These are phyloP conservation scores for Spathaspora sp. DNA, from an alignment of 805 yeast species.

Conservation along the genomic window DNA sequence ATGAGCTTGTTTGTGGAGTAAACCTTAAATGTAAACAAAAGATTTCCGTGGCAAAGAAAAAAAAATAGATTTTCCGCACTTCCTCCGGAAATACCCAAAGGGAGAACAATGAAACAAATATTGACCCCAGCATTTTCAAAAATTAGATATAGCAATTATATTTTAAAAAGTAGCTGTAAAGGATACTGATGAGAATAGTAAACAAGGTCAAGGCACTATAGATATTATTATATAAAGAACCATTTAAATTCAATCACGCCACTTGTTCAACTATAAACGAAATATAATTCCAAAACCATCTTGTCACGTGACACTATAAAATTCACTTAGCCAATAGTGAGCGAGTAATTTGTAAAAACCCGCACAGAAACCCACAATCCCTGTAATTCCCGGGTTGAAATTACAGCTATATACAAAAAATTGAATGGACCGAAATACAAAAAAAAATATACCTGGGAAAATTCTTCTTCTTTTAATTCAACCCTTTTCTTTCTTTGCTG, in stretches of 20 bases:
- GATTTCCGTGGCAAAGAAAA: too few relatives aligned
- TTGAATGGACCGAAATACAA: not conserved
- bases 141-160: too few relatives aligned
- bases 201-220: too few relatives aligned
- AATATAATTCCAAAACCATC: not conserved
- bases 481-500: not conserved
- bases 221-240: not conserved
- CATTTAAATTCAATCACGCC: not conserved
- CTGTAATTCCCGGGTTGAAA: not conserved
- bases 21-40: too few relatives aligned
- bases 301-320: not conserved
- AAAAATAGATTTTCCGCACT: not conserved
- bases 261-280: not conserved
- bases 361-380: not conserved
- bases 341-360: conserved; percentile 4
- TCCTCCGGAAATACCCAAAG: not conserved
- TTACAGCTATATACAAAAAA: not conserved
- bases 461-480: not conserved
- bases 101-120: not conserved
- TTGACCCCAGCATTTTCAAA: not conserved
- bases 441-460: conserved; percentile 1
- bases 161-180: too few relatives aligned
- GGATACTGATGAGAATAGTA: too few relatives aligned
- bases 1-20: too few relatives aligned
- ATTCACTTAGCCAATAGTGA: conserved; percentile 4